A percentile compares a stretch with the other conserved stretches of the same genome.
phyloP scores from a whole-genome alignment of 768 basidiomycete genomes.

The Amanita rimosa region DNA sequence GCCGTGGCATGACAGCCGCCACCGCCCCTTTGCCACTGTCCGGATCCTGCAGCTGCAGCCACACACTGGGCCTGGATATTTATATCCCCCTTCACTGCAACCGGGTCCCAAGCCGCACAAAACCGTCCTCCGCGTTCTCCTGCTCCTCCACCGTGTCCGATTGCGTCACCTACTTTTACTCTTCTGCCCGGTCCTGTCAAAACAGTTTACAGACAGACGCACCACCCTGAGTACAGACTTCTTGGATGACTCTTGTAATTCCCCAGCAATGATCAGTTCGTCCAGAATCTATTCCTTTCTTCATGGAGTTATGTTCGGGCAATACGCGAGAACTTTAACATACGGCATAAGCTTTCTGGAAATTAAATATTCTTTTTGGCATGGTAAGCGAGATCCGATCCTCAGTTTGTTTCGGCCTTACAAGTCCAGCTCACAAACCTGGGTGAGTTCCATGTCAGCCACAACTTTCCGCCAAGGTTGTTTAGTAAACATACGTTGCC shows the following conservation, averaged over 20 bases:
- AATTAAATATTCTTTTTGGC: constrained; percentile 91
- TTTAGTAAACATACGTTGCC: constrained; percentile 59
- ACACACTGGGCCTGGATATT: constrained; percentile 33
- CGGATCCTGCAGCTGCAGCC: constrained; percentile 19
- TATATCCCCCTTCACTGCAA: constrained; percentile 13
- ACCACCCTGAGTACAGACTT: constrained; percentile 62
- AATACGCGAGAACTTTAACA: constrained; percentile 9
- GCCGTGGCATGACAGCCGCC: neutral
- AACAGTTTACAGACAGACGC: constrained; percentile 21
- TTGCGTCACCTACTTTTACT: constrained; percentile 65
- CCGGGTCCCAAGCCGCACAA: constrained; percentile 62
- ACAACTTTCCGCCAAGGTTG: neutral
- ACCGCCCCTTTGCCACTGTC: neutral
- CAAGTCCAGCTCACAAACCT: constrained; percentile 95
- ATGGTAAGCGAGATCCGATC: constrained; percentile 3
- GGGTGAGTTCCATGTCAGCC: constrained; percentile 13
- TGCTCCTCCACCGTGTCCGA: constrained; percentile 79
- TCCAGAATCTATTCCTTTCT: constrained; percentile 60
- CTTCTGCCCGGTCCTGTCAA: constrained; percentile 15
- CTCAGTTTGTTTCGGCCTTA: constrained; percentile 27
- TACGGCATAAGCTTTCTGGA: constrained; percentile 97
- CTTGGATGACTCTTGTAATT: constrained; percentile 97
- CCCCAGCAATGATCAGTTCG: constrained; percentile 94
- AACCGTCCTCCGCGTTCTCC: constrained; percentile 72
- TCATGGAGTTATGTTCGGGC: neutral